Evolutionary conservation across 2,329 filamentous ascomycete genomes (phyloP).

Genomic region (Colletotrichum phormii): DNA sequence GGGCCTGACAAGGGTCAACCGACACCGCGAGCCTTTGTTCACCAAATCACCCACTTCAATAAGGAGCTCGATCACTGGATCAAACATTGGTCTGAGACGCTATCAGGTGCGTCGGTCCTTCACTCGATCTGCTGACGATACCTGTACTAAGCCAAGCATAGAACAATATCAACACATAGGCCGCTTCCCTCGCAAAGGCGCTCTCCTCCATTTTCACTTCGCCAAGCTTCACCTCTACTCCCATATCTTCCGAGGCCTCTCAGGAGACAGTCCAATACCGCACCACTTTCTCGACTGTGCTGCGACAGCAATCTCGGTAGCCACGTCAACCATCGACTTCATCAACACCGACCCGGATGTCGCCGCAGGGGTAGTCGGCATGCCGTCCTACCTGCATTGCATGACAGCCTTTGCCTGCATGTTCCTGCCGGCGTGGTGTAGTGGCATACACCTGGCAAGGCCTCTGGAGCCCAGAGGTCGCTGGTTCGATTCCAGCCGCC

Average conservation of each 20-base stretch:
- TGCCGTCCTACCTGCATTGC: slow-evolving; percentile 63
- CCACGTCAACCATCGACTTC: slow-evolving; percentile 57
- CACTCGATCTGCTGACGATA: background rate
- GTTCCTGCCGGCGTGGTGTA: too few species aligned
- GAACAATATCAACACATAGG: slow-evolving; percentile 55
- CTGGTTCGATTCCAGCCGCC: too few species aligned
- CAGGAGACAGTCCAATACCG: slow-evolving; percentile 47
- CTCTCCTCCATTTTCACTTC: slow-evolving; percentile 55
- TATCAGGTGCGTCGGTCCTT: slow-evolving; percentile 42
- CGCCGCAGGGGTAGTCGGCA: slow-evolving; percentile 52
- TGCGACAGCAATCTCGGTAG: slow-evolving; percentile 49
- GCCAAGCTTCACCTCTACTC: slow-evolving; percentile 56
- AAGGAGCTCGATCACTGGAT: slow-evolving; percentile 53
- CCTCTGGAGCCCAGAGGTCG: too few species aligned
- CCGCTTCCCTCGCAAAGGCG: slow-evolving; percentile 53
- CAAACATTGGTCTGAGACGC: slow-evolving; percentile 46
- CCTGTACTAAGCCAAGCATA: too few species aligned
- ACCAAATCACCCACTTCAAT: slow-evolving; percentile 53
- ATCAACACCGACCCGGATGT: slow-evolving; percentile 56
- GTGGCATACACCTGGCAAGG: too few species aligned
- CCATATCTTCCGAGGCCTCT: slow-evolving; percentile 53
- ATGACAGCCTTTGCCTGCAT: slow-evolving; percentile 66
- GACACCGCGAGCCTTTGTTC: slow-evolving; percentile 61
- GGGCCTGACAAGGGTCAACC: slow-evolving; percentile 65
- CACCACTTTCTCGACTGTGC: slow-evolving; percentile 50